phyloP scores from a whole-genome alignment of 2,329 filamentous ascomycete genomes.

The Seiridium unicorne region DNA sequence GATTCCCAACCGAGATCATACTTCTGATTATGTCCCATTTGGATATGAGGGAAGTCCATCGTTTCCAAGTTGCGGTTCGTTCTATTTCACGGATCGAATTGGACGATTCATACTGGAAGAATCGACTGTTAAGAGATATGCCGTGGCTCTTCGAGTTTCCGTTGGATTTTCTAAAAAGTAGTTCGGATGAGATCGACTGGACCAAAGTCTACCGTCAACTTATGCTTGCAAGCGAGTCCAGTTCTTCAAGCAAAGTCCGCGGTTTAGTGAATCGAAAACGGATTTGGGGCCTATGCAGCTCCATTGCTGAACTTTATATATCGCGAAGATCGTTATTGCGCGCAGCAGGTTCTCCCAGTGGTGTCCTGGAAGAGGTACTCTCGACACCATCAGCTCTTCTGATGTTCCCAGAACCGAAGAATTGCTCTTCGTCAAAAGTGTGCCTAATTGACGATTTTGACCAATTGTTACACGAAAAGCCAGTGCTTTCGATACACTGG shows the following conservation, averaged over 20 bases:
- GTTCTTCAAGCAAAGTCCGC: not conserved
- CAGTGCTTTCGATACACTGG: not conserved
- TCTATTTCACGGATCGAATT: not conserved
- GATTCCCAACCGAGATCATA: no score
- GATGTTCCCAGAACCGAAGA: not conserved
- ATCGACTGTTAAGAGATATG: not conserved
- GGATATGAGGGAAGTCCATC: not conserved
- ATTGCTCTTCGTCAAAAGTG: not conserved
- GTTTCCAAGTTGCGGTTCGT: not conserved
- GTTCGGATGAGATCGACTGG: not conserved
- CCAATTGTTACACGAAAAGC: not conserved
- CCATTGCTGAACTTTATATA: not conserved
- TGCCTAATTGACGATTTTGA: not conserved
- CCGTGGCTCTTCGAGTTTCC: not conserved
- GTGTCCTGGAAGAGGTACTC: not conserved
- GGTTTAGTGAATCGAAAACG: not conserved
- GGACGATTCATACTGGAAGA: not conserved
- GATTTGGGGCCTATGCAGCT: not conserved
- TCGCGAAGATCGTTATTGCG: not conserved
- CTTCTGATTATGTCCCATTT: not conserved
- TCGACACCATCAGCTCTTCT: not conserved
- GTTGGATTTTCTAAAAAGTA: not conserved
- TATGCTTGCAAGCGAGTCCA: not conserved
- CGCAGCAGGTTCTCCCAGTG: not conserved
- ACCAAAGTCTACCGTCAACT: not conserved